Evolutionary conservation across 306 rosid species (phyloP).

Genomic region (Citrullus mucosospermus): DNA sequence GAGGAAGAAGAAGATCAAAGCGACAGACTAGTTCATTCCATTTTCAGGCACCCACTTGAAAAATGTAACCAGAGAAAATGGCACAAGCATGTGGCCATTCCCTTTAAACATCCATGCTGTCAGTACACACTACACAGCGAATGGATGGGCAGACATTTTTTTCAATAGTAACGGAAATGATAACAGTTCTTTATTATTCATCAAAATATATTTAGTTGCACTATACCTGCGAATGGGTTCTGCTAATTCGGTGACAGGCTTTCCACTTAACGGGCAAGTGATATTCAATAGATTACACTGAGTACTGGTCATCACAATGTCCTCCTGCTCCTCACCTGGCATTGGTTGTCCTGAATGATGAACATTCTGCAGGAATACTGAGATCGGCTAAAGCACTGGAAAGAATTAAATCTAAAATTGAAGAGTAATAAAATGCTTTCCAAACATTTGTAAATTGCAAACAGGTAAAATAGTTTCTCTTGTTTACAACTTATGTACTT

Average conservation of each 20-base stretch:
- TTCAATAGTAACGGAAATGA: neutral
- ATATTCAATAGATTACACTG: constrained; percentile 52
- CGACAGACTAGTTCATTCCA: neutral
- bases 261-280: constrained; percentile 77
- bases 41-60: neutral
- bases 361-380: constrained; percentile 55
- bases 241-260: constrained; percentile 49
- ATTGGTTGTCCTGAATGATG: constrained; percentile 81
- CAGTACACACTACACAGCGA: neutral
- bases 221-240: constrained; percentile 84
- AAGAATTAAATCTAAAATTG: neutral
- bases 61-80: constrained; percentile 1
- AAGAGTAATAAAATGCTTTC: neutral
- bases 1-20: neutral
- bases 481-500: neutral
- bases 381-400: neutral
- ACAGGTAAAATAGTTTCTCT: neutral
- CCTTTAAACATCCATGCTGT: neutral
- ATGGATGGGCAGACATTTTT: neutral
- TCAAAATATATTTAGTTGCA: neutral
- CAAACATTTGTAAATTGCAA: neutral
- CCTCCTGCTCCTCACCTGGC: constrained; percentile 95
- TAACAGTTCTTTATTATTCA: neutral
- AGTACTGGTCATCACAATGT: constrained; percentile 77
- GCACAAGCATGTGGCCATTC: neutral